Base-by-base conservation (phyloP, 1,284 basidiomycete genomes). In the Trichosporon sp. region DNA sequence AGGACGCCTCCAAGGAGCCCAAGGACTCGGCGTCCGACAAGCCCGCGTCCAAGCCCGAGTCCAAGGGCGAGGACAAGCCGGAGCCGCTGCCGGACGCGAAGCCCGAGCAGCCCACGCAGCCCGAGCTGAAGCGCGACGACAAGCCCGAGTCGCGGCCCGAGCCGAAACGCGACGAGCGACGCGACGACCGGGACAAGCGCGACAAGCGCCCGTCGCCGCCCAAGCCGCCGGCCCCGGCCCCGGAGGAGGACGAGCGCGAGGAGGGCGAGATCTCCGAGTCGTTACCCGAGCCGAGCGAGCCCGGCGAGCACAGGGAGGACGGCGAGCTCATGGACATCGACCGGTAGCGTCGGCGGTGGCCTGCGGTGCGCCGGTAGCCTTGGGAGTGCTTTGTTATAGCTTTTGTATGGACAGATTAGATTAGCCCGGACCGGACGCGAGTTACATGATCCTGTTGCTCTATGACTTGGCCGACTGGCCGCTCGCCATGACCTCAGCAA, bases 141-240 rank as follows among this genome's bases (percentile, higher is more conserved):
- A 31, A 47, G 21, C 65, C 68, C 4, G 65, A 69, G 32, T 38
- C 66, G 29, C 74, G 75, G 35, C 69, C 72, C 47, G 11, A 31
- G 15, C 15, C 25, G 53, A 58, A 12, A 12, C 25, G 25, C 25
- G 25, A 56, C 4, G 56, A 31, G 15, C 15, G 56, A 4, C 29
- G 29, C 31, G 18, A 60, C 29, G 29, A 32, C 27, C n/a, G 12
- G 56, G 53, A 18, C 12, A 29, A 58, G 56, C 29, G 27, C 15
- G 56, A 31, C 29, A 60, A 60, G 18, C 27, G 56, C 29, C 56
- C 56, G 1, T 60, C 56, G 7, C 56, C 27, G 1, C 56, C 56
- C 15, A 60, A 60, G 12, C 56, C n/a, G n/a, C n/a, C n/a, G n/a
- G n/a, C n/a, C n/a, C n/a, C n/a, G n/a, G n/a, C n/a, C n/a, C n/a